Base-by-base conservation (phyloP, 768 basidiomycete species). In the Lactifluus echinatus region DNA sequence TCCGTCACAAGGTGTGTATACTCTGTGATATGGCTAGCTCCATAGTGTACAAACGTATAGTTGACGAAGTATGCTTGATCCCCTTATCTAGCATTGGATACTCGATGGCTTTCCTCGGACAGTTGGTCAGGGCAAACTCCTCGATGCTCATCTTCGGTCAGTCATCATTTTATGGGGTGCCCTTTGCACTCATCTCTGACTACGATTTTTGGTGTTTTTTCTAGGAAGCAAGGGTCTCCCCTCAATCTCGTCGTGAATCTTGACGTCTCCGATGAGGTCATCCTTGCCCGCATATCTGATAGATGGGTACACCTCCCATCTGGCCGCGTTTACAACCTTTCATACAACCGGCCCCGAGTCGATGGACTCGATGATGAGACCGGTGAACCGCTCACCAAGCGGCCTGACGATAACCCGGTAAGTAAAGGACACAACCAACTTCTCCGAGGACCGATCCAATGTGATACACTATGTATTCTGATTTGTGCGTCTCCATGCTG, bases 31-130 rank as follows among this genome's bases (percentile, higher is more conserved):
- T n/a, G n/a, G n/a, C n/a, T n/a, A n/a, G n/a, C n/a, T n/a, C n/a
- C n/a, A n/a, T n/a, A 21, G 24, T 14, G 1, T 8, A 1, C 31
- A 39, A 36, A 23, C 24, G 49, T 19, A n/a, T 10, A 33, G 14
- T 43, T 21, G 46, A 7, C 19, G 34, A 2, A 11, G 8, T 57
- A 52, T 45, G 54, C 52, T 8, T 31, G n/a, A 17, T 44, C 17
- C 36, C 15, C 42, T 11, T 59, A 49, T 55, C 8, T 59, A 93
- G 88, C 85, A 89, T 66, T 94, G 93, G 93, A 87, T 95, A 61
- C 70, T 94, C 43, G 93, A 95, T 63, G 93, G 93, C 28, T 94
- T 95, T 66, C 93, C 93, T 50, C 84, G 93, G 36, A 95, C 92
- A 11, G 72, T 92, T 2, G 81, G 77, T n/a, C 93, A 95, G 69